Conservation (phyloP, 768 basidiomycete species). For the Podaxis pistillaris region DNA sequence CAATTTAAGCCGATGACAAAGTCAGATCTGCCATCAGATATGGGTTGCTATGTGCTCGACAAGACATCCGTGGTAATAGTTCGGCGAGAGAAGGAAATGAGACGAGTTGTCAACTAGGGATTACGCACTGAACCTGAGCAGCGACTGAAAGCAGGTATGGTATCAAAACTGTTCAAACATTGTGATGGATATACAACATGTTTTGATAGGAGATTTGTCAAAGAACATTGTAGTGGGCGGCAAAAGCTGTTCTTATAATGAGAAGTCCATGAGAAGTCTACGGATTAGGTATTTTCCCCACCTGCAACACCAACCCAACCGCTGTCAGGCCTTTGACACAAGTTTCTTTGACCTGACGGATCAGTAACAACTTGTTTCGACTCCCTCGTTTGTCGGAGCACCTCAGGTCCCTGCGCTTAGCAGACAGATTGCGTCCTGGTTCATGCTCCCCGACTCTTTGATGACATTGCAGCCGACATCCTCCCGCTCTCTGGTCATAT, state of each 20-base stretch:
- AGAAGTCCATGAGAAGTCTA: not conserved
- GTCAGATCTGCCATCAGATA: not conserved
- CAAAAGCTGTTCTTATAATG: not conserved
- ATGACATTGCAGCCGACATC: not conserved
- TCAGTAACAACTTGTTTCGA: not conserved
- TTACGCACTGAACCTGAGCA: too few species aligned
- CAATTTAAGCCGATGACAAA: not conserved
- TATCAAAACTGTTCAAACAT: not conserved
- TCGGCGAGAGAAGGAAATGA: not conserved
- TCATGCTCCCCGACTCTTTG: not conserved
- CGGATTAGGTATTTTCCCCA: not conserved
- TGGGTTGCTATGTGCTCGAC: slow-evolving; percentile 1
- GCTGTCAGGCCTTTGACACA: not conserved
- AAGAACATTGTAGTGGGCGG: not conserved
- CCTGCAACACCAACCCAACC: not conserved
- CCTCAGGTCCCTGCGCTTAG: not conserved
- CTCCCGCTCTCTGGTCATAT: slow-evolving; percentile 43
- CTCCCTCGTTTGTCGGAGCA: not conserved
- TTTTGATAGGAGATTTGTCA: not conserved
- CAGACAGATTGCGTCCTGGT: not conserved
- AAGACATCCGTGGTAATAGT: not conserved
- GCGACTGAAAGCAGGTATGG: not conserved
- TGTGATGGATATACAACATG: not conserved
- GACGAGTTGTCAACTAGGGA: too few species aligned
- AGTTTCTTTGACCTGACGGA: not conserved